Conservation (phyloP, 2,329 filamentous ascomycete species). For the Fusarium illudens region DNA sequence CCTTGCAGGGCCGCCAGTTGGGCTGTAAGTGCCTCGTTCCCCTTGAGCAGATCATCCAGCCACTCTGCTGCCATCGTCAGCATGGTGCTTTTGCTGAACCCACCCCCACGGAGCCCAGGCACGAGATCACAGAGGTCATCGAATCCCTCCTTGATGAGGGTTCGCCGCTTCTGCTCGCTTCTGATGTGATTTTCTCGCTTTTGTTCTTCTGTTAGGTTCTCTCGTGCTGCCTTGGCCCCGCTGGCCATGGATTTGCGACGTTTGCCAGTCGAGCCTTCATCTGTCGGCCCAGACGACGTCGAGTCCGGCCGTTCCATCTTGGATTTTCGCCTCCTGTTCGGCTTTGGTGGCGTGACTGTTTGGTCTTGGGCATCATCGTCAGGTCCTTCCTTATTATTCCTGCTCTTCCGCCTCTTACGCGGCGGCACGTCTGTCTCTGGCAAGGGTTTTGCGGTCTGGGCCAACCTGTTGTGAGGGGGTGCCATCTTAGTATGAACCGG, state of each 20-base stretch:
- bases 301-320: conserved; percentile 51
- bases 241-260: conserved; percentile 59
- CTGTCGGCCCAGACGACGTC: conserved; percentile 46
- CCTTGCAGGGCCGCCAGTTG: conserved; percentile 57
- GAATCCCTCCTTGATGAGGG: conserved; percentile 83
- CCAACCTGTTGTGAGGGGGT: conserved; percentile 25
- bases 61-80: conserved; percentile 79
- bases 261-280: conserved; percentile 52
- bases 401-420: conserved; percentile 65
- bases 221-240: conserved; percentile 60
- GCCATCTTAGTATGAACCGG: conserved; percentile 49
- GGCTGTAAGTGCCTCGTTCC: conserved; percentile 69
- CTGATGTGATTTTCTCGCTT: conserved; percentile 87
- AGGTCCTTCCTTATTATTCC: conserved; percentile 52
- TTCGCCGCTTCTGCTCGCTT: conserved; percentile 86
- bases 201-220: conserved; percentile 82
- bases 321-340: conserved; percentile 57
- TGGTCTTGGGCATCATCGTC: conserved; percentile 56
- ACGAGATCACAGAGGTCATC: conserved; percentile 81
- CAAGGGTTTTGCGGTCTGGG: conserved; percentile 42
- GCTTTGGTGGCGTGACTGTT: conserved; percentile 36
- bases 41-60: conserved; percentile 75
- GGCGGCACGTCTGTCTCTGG: conserved; percentile 54
- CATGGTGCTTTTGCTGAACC: conserved; percentile 84
- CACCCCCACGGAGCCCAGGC: conserved; percentile 75